Evolutionary conservation across 352 stramenopile genomes (phyloP).

Genomic region (Globisporangium yorkense): DNA sequence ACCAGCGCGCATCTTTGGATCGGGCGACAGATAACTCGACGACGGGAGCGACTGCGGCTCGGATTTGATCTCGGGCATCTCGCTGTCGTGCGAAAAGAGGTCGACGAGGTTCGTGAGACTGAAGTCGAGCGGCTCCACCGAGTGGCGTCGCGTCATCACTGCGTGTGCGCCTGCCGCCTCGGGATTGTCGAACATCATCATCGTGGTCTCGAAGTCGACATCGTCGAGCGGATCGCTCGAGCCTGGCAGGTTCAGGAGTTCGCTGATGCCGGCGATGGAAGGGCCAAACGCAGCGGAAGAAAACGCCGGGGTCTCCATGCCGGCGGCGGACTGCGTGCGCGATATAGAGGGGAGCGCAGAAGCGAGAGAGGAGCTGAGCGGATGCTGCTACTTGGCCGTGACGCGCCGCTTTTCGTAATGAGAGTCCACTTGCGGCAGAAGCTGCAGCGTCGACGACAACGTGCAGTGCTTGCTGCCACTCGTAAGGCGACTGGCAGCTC

Average conservation of each 20-base stretch:
- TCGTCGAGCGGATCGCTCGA: constrained; percentile 49
- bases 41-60: constrained; percentile 5
- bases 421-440: constrained; percentile 2
- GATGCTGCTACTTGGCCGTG: neutral
- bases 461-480: neutral
- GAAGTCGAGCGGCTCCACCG: constrained; percentile 37
- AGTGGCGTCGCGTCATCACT: constrained; percentile 14
- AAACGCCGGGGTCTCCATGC: constrained; percentile 3
- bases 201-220: constrained; percentile 59
- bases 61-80: constrained; percentile 12
- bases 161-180: neutral
- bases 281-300: constrained; percentile 4
- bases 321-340: neutral
- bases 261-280: constrained; percentile 21
- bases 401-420: constrained; percentile 5
- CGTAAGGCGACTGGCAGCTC: neutral
- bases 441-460: neutral
- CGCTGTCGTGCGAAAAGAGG: constrained; percentile 28
- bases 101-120: constrained; percentile 37
- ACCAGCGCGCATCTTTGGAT: constrained; percentile 30
- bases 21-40: constrained; percentile 18
- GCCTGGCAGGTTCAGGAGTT: constrained; percentile 38
- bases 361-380: neutral
- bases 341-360: neutral
- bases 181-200: constrained; percentile 50